These are phyloP conservation scores for Ammopiptanthus mongolicus DNA, from an alignment of 306 rosid genomes.

Conservation along the genomic window DNA sequence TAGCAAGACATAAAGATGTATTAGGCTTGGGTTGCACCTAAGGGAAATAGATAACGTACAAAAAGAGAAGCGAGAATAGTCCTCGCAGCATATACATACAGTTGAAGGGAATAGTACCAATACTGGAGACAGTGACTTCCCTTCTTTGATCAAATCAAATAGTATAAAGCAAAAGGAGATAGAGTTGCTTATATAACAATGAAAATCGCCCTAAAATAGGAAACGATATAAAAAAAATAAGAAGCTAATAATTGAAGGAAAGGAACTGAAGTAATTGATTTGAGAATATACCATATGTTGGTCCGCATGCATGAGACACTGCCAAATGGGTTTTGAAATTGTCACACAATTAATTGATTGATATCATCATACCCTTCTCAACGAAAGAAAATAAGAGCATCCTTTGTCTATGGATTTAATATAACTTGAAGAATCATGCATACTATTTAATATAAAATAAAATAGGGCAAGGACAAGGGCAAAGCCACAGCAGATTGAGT, in stretches of 20 bases:
- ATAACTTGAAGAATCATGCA: neutral
- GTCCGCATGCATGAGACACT: conserved; percentile 2
- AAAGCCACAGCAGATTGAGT: neutral
- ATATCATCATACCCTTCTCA: neutral
- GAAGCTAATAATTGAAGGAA: conserved; percentile 24
- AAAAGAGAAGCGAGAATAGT: conserved; percentile 14
- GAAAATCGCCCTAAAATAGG: conserved; percentile 5
- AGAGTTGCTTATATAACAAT: neutral
- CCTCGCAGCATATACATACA: neutral
- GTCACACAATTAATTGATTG: neutral
- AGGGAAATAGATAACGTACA: conserved; percentile 7
- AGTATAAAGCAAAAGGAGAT: conserved; percentile 15
- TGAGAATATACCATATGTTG: conserved; percentile 16
- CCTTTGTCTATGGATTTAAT: neutral
- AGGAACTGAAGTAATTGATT: neutral
- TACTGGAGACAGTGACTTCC: neutral
- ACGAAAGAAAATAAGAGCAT: neutral
- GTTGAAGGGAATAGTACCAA: neutral
- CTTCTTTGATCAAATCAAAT: conserved; percentile 8
- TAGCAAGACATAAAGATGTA: conserved; percentile 5
- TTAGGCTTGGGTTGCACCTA: neutral
- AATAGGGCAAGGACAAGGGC: neutral
- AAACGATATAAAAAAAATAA: neutral
- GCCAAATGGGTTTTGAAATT: neutral
- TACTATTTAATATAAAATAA: neutral